Evolutionary conservation across 352 stramenopile genomes (phyloP), one percentile per base, ranked within the genome.

Genomic region (Phytophthora palmivora): DNA sequence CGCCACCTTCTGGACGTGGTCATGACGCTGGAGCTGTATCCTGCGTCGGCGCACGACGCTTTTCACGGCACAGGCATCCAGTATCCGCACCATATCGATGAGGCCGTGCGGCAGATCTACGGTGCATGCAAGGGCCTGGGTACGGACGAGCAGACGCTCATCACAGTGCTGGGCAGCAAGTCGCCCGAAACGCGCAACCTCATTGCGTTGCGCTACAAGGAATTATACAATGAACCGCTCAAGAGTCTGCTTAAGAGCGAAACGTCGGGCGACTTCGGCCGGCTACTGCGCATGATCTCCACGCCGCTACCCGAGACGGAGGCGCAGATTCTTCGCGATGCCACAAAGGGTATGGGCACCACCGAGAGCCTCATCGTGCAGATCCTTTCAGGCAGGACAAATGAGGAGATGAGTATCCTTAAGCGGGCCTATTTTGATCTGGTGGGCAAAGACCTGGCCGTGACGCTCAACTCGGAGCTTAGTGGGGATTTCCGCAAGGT

Each of bases 361-460:
- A 91, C 73, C 37, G 85, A 92, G 61, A 85, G 70, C 47, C 73
- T 88, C 26, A 74, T 91, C 60, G 70, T 88, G 10, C 79, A 87
- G 70, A 81, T 94, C 51, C 45, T 94, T 9, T 74, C 76, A 9
- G 83, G 83, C 2, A 82, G 85, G 46, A 84, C 85, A 21, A 91
- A 91, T 48, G 80, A 87, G n/a, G 85, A 94, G 55, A 88, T 94
- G 71, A 71, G 66, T 54, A 88, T 94, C 33, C 65, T 94, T 33
- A 92, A 92, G 58, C 84, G 88, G 53, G 74, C 78, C n/a, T 94
- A 87, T 69, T 92, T 84, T 42, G 74, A 79, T 28, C 49, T 89
- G 34, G 82, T 82, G 47, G 72, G 74, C n/a, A 82, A 90, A 43
- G 85, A 94, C 32, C 45, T 94, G 16, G 79, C 70, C 6, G 83